These are phyloP conservation scores for Oryza nivara DNA, from an alignment of 176 grass and related monocot species.

Conservation along the genomic window DNA sequence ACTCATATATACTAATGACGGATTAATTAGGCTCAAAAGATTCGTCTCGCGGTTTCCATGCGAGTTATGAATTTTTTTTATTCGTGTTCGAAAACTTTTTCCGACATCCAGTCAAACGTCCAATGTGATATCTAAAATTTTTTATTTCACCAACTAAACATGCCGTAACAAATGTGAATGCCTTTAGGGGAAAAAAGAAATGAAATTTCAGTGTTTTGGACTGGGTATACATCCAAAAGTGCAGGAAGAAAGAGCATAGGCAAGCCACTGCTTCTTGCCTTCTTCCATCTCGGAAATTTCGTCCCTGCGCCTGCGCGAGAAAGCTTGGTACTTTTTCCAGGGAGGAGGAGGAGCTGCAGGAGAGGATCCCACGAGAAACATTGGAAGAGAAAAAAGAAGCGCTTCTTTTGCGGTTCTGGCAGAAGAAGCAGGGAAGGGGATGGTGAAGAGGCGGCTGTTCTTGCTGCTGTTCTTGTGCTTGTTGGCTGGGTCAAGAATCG, in stretches of 20 bases:
- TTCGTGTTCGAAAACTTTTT: no score
- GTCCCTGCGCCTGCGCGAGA: not conserved
- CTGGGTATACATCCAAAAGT: not conserved
- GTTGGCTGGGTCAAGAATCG: conserved; percentile 10
- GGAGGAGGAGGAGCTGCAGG: not conserved
- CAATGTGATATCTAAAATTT: no score
- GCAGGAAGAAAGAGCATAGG: not conserved
- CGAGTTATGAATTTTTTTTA: no score
- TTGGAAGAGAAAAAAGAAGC: not conserved
- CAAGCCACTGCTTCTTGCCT: conserved; percentile 8
- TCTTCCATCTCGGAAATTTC: not conserved
- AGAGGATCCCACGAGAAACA: not conserved
- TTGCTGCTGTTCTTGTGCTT: conserved; percentile 37
- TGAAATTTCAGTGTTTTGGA: not conserved
- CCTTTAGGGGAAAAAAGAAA: not conserved
- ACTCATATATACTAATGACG: no score
- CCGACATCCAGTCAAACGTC: no score
- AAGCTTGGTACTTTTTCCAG: not conserved
- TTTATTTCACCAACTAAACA: no score
- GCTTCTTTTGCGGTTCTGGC: not conserved
- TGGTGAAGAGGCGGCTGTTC: not conserved
- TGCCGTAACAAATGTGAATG: not conserved
- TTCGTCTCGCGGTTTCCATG: no score
- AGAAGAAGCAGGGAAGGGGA: not conserved
- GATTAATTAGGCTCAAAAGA: no score